phyloP scores from a whole-genome alignment of 1,139 yeast genomes.

The Pichia sp. region DNA sequence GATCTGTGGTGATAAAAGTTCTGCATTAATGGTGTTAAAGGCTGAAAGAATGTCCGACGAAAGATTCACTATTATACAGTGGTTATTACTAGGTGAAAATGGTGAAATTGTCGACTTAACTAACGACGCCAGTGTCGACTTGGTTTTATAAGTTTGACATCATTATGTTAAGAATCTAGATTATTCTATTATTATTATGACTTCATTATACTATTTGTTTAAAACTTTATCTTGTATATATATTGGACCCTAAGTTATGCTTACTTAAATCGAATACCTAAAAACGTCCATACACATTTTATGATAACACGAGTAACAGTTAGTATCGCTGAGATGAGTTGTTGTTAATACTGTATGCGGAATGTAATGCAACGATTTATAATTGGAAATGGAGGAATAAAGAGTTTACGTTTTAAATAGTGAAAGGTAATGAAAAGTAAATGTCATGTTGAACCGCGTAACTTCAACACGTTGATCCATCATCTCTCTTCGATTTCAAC shows the following conservation, averaged over 20 bases:
- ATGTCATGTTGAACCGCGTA: too few species aligned
- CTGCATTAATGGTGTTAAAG: conserved; percentile 52
- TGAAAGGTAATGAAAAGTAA: too few species aligned
- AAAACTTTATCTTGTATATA: conserved; percentile 14
- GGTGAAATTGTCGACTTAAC: conserved; percentile 49
- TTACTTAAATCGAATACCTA: neutral
- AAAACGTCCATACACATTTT: neutral
- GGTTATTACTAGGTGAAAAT: conserved; percentile 49
- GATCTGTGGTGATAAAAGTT: conserved; percentile 60
- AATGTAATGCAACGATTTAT: too few species aligned
- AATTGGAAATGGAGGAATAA: too few species aligned
- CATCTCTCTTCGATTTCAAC: too few species aligned
- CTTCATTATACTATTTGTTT: conserved; percentile 30
- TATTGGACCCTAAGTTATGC: too few species aligned
- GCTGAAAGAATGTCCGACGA: conserved; percentile 58
- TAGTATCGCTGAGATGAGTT: too few species aligned
- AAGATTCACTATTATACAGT: conserved; percentile 59
- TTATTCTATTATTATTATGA: too few species aligned
- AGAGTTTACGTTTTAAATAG: too few species aligned
- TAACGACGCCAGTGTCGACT: conserved; percentile 46
- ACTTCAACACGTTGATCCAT: too few species aligned
- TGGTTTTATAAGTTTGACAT: conserved; percentile 14
- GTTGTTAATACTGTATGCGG: too few species aligned
- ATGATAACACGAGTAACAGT: too few species aligned
- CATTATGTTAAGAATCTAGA: neutral